These are phyloP conservation scores for Glycine soja DNA, from an alignment of 306 rosid genomes.

Conservation along the genomic window DNA sequence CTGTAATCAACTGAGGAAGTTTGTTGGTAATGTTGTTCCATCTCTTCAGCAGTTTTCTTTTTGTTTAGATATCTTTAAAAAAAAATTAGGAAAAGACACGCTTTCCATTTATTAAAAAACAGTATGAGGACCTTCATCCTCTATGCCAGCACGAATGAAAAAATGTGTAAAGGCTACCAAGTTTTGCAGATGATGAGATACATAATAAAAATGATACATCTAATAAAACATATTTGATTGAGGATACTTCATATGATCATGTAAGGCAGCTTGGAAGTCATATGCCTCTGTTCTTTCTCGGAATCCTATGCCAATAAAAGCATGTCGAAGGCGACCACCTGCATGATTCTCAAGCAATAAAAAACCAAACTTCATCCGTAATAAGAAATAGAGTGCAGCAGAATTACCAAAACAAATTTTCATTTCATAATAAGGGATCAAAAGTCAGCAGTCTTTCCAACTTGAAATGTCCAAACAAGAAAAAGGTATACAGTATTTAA, in stretches of 20 bases:
- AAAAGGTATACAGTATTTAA: slow-evolving; percentile 11
- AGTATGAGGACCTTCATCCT: slow-evolving; percentile 30
- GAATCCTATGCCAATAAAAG: slow-evolving; percentile 95
- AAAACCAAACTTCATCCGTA: slow-evolving; percentile 15
- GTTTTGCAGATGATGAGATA: slow-evolving; percentile 29
- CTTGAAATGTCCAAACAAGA: slow-evolving; percentile 25
- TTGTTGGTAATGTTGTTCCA: slow-evolving; percentile 92
- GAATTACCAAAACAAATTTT: slow-evolving; percentile 2
- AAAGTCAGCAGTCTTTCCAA: slow-evolving; percentile 39
- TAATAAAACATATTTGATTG: slow-evolving; percentile 35
- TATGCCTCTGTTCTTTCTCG: slow-evolving; percentile 97
- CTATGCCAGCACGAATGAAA: background rate
- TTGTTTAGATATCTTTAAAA: slow-evolving; percentile 78
- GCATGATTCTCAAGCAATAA: slow-evolving; percentile 43
- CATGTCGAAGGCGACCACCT: slow-evolving; percentile 95
- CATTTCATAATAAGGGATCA: slow-evolving; percentile 22
- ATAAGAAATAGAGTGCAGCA: slow-evolving; percentile 36
- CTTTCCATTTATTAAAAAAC: background rate
- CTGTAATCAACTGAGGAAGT: slow-evolving; percentile 89
- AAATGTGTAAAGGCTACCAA: slow-evolving; percentile 24
- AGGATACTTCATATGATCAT: slow-evolving; percentile 92
- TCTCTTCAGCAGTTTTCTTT: slow-evolving; percentile 96
- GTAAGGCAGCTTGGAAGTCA: slow-evolving; percentile 98
- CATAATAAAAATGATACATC: slow-evolving; percentile 35
- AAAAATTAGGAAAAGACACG: slow-evolving; percentile 34